Evolutionary conservation across 305 asterid genomes (phyloP), one percentile per base, ranked within the genome.

Genomic region (Fraxinus greggii): DNA sequence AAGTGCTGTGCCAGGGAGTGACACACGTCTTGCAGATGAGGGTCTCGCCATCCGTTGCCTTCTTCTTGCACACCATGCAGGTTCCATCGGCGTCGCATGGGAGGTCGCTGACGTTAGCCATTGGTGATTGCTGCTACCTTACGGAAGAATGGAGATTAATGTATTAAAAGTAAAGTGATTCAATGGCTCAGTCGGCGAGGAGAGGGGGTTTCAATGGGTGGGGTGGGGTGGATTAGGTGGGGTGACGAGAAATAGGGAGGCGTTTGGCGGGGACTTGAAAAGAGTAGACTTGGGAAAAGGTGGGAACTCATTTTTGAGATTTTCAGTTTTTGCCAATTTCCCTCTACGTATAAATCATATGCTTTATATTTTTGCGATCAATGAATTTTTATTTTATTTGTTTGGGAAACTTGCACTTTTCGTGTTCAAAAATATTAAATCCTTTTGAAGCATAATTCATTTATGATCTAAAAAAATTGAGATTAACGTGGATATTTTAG

Each of bases 41-140:
- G 23, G 87, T 84, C 54, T 91, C 97, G 31, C 86, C 87, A 2
- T 89, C 87, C 6, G 86, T 8, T 10, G 97, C 86, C 87, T 77
- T 88, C 19, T 12, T 15, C 80, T 89, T 90, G 90, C 98, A 95
- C 17, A 85, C 88, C 98, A 95, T 95, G 92, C 98, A 95, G 1
- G 85, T 45, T 8, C 98, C 97, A 65, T 92, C 94, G 84, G 94
- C 94, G 89, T 93, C 97, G 88, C 97, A 92, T 31, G 98, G 97
- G 35, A 93, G 97, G 87, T 91, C 82, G 85, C 85, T 81, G 32
- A 21, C 82, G 67, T 87, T 81, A 86, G 90, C 95, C 97, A 92
- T 92, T 77, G 77, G 79, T 61, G 74, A 77, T 72, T 67, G 73
- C 33, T 59, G 73, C n/a, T 15, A 35, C 4, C 40, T 40, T n/a